Percentiles rank a stretch among this genome's conserved stretches.
Conservation (phyloP, 2,329 filamentous ascomycete genomes). For the Neonectria punicea region DNA sequence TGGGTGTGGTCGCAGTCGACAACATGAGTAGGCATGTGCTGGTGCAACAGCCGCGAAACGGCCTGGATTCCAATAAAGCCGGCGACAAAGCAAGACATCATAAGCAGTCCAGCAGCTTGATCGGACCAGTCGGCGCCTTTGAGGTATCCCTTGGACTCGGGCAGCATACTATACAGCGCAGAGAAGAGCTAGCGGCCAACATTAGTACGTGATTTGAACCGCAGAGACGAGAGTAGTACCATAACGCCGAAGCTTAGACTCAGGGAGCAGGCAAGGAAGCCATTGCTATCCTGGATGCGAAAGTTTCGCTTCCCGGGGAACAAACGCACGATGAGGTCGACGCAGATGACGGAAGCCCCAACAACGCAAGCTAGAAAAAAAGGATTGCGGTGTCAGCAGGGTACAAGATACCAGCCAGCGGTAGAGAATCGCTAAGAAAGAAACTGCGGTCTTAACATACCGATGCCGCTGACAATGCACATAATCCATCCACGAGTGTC, state of each 20-base stretch:
- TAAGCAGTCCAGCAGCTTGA: conserved; percentile 72
- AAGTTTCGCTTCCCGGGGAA: conserved; percentile 82
- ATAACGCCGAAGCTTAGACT: conserved; percentile 97
- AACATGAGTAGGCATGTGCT: conserved; percentile 79
- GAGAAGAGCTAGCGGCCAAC: conserved; percentile 79
- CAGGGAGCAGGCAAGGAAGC: conserved; percentile 86
- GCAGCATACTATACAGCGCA: conserved; percentile 91
- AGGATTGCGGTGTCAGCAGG: conserved; percentile 16
- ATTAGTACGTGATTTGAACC: conserved; percentile 18
- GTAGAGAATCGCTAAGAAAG: not conserved
- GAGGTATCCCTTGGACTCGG: conserved; percentile 84
- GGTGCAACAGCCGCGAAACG: conserved; percentile 77
- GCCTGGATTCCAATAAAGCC: conserved; percentile 82
- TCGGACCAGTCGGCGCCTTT: conserved; percentile 73
- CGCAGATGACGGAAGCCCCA: conserved; percentile 86
- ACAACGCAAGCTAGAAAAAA: conserved; percentile 66
- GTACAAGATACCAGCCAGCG: not conserved
- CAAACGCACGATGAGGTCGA: conserved; percentile 80
- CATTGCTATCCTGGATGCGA: conserved; percentile 87
- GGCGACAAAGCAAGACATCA: conserved; percentile 75
- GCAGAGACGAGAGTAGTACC: conserved; percentile 64
- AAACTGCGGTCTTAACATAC: conserved; percentile 53
- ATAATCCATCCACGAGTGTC: conserved; percentile 96
- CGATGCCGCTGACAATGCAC: conserved; percentile 81
- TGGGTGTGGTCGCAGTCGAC: conserved; percentile 84